Evolutionary conservation across 495 filamentous ascomycete genomes (phyloP).

Genomic region (Aspergillus panamensis): DNA sequence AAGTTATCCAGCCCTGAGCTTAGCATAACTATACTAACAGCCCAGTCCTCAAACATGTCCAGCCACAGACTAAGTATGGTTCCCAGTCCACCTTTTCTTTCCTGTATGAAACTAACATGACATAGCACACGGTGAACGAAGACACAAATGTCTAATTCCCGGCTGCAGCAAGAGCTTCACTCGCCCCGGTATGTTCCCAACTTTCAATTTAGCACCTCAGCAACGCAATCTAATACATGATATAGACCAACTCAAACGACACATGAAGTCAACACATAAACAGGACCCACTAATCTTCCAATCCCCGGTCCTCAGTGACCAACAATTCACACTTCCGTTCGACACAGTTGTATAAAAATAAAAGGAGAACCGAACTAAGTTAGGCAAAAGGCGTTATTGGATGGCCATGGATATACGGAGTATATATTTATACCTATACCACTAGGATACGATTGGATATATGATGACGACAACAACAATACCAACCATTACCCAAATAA

Average conservation of each 20-base stretch:
- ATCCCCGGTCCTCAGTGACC: constrained; percentile 25
- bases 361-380: not conserved
- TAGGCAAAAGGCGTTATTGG: constrained; percentile 6
- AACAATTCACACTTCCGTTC: constrained; percentile 31
- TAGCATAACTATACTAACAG: constrained; percentile 1
- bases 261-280: constrained; percentile 44
- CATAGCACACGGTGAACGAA: constrained; percentile 44
- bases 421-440: not conserved
- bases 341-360: constrained; percentile 21
- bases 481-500: not conserved
- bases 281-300: constrained; percentile 22
- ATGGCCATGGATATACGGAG: constrained; percentile 1
- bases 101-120: constrained; percentile 17
- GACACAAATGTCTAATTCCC: constrained; percentile 42
- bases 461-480: constrained; percentile 2
- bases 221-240: not conserved
- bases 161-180: constrained; percentile 49
- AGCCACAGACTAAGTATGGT: constrained; percentile 43
- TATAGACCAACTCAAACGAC: constrained; percentile 47
- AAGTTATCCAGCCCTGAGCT: constrained; percentile 14
- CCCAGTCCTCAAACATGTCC: constrained; percentile 49
- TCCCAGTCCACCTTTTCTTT: not conserved
- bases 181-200: constrained; percentile 38
- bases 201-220: not conserved
- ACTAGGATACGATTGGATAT: not conserved